phyloP scores from a whole-genome alignment of 768 basidiomycete genomes.

The Tulasnella calospora region DNA sequence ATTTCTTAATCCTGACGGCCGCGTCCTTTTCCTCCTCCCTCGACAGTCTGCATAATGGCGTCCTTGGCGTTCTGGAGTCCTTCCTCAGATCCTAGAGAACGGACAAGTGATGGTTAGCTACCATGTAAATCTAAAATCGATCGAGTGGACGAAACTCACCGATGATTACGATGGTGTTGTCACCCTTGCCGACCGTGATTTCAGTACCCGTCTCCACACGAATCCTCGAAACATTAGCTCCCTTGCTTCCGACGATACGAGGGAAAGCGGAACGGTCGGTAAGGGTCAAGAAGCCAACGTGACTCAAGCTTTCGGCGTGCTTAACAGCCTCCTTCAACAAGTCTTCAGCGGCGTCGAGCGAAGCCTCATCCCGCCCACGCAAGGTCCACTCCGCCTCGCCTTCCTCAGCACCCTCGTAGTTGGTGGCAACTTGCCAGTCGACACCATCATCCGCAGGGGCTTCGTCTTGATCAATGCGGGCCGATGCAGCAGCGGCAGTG shows the following conservation, averaged over 20 bases:
- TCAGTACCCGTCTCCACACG: conserved; percentile 87
- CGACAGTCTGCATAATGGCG: conserved; percentile 49
- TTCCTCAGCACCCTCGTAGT: conserved; percentile 77
- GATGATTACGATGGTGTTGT: conserved; percentile 78
- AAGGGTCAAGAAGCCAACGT: conserved; percentile 80
- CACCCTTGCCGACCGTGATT: conserved; percentile 85
- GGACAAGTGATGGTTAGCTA: conserved; percentile 16
- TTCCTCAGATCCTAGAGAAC: conserved; percentile 54
- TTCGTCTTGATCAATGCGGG: conserved; percentile 80
- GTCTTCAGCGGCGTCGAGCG: conserved; percentile 69
- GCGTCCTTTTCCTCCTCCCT: conserved; percentile 5
- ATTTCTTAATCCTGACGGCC: background rate
- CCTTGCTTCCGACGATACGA: conserved; percentile 87
- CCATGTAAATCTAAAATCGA: background rate
- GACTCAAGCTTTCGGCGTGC: conserved; percentile 64
- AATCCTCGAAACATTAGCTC: conserved; percentile 81
- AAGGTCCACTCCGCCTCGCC: conserved; percentile 83
- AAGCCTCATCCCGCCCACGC: conserved; percentile 69
- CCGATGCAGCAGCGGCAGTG: conserved; percentile 40
- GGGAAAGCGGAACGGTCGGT: conserved; percentile 82
- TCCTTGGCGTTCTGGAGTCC: conserved; percentile 70
- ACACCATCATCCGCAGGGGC: conserved; percentile 37
- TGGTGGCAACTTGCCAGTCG: conserved; percentile 71
- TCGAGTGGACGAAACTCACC: conserved; percentile 47
- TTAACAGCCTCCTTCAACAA: conserved; percentile 64